phyloP scores from a whole-genome alignment of 768 basidiomycete genomes.

The Mycena galopus region DNA sequence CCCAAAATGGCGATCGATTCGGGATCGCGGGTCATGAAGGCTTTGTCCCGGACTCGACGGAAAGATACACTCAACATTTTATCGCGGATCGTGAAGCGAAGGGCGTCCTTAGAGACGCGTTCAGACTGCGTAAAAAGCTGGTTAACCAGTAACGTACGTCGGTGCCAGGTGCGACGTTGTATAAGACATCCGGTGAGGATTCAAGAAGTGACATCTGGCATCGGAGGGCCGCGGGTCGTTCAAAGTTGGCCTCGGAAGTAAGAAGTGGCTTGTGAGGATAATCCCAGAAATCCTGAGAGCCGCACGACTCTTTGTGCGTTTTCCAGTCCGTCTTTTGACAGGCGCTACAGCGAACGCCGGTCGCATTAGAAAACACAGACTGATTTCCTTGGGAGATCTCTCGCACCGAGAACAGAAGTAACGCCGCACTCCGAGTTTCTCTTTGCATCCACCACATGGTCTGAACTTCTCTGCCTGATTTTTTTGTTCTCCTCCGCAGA shows the following conservation, averaged over 20 bases:
- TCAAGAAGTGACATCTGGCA: slow-evolving; percentile 24
- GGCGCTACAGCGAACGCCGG: neutral
- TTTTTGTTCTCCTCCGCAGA: slow-evolving; percentile 14
- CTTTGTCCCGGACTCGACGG: slow-evolving; percentile 24
- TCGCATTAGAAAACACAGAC: neutral
- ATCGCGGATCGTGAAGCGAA: slow-evolving; percentile 17
- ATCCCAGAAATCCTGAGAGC: slow-evolving; percentile 28
- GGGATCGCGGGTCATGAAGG: slow-evolving; percentile 22
- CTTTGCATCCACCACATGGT: slow-evolving; percentile 26
- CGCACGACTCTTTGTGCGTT: slow-evolving; percentile 27
- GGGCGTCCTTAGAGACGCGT: neutral
- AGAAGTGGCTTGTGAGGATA: slow-evolving; percentile 29
- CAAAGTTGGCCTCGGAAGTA: slow-evolving; percentile 2
- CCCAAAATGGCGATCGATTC: slow-evolving; percentile 13
- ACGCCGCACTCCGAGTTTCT: slow-evolving; percentile 18
- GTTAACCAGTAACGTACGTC: neutral
- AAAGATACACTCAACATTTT: slow-evolving; percentile 26
- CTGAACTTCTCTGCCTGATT: slow-evolving; percentile 18
- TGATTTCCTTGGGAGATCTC: neutral
- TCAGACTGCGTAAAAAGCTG: neutral
- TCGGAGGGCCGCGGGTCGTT: slow-evolving; percentile 17
- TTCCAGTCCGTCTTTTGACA: slow-evolving; percentile 31
- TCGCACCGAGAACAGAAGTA: slow-evolving; percentile 30
- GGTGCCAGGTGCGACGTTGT: slow-evolving; percentile 7
- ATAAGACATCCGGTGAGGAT: slow-evolving; percentile 17